A percentile compares a stretch with the other conserved stretches of the same genome.
These are phyloP conservation scores for Microascus cirrosus DNA, from an alignment of 2,329 filamentous ascomycete genomes.

Conservation along the genomic window DNA sequence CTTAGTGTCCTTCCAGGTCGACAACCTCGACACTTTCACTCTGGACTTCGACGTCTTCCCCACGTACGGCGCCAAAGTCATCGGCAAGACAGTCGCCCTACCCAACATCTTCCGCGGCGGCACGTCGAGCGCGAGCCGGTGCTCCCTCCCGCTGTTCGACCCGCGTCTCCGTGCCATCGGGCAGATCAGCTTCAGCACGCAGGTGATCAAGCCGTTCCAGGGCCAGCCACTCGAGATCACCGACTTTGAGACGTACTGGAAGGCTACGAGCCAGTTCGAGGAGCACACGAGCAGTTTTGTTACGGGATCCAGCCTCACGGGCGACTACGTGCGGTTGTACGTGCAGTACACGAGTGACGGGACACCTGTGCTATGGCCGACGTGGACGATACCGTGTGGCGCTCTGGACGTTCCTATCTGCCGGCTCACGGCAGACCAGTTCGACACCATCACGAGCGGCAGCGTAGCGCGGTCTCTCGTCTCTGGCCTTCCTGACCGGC, in stretches of 20 bases:
- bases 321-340: slow-evolving; percentile 87
- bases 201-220: slow-evolving; percentile 92
- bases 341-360: slow-evolving; percentile 87
- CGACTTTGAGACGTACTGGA: slow-evolving; percentile 98
- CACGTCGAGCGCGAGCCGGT: slow-evolving; percentile 64
- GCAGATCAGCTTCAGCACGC: slow-evolving; percentile 85
- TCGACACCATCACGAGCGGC: slow-evolving; percentile 39
- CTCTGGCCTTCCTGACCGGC: slow-evolving; percentile 29
- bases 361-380: slow-evolving; percentile 76
- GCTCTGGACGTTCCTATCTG: slow-evolving; percentile 74
- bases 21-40: slow-evolving; percentile 83
- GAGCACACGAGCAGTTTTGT: slow-evolving; percentile 75
- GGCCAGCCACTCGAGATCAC: slow-evolving; percentile 92
- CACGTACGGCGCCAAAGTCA: slow-evolving; percentile 93
- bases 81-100: slow-evolving; percentile 87
- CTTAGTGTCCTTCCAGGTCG: slow-evolving; percentile 89
- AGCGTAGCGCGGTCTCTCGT: slow-evolving; percentile 31
- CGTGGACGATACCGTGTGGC: slow-evolving; percentile 67
- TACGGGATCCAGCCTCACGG: slow-evolving; percentile 87
- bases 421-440: slow-evolving; percentile 65
- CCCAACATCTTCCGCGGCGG: slow-evolving; percentile 74
- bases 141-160: slow-evolving; percentile 84
- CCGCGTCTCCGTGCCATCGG: slow-evolving; percentile 85
- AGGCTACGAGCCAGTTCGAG: slow-evolving; percentile 88
- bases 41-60: slow-evolving; percentile 97